These are phyloP conservation scores for Flaveria robusta DNA, from an alignment of 129 eudicot species.

Conservation along the genomic window DNA sequence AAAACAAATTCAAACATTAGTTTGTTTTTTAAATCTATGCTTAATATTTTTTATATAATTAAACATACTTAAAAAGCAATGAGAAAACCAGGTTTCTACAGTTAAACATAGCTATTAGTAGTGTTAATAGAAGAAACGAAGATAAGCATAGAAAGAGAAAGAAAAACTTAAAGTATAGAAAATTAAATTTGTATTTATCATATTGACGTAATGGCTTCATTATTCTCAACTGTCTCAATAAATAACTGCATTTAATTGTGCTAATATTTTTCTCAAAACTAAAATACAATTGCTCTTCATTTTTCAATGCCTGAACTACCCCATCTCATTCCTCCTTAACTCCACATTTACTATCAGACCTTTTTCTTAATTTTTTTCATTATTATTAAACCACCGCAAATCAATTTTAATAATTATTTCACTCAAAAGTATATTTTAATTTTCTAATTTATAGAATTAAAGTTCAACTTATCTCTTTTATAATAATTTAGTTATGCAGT, in stretches of 20 bases:
- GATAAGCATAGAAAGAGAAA: conserved; percentile 11
- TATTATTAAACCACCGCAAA: conserved; percentile 4
- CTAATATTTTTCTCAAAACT: conserved; percentile 30
- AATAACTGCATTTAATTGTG: conserved; percentile 44
- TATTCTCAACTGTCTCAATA: conserved; percentile 48
- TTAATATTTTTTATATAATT: neutral
- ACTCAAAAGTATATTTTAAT: neutral
- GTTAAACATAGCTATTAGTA: neutral
- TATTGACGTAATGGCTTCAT: conserved; percentile 45
- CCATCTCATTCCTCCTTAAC: conserved; percentile 44
- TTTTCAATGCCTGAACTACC: conserved; percentile 47
- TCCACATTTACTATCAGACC: conserved; percentile 36
- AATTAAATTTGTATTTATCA: conserved; percentile 43
- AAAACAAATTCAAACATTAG: too few relatives aligned
- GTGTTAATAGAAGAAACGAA: neutral
- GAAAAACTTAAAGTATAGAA: neutral
- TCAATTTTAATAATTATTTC: neutral
- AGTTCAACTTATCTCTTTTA: neutral
- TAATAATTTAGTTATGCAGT: neutral
- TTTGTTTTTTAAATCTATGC: neutral
- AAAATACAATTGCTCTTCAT: conserved; percentile 39
- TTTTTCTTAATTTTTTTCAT: conserved; percentile 16
- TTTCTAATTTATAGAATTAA: neutral
- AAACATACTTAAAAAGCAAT: neutral
- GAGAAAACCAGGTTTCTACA: neutral